Base-by-base conservation (phyloP, 2,329 filamentous ascomycete genomes). In the Diaporthe citriasiana region DNA sequence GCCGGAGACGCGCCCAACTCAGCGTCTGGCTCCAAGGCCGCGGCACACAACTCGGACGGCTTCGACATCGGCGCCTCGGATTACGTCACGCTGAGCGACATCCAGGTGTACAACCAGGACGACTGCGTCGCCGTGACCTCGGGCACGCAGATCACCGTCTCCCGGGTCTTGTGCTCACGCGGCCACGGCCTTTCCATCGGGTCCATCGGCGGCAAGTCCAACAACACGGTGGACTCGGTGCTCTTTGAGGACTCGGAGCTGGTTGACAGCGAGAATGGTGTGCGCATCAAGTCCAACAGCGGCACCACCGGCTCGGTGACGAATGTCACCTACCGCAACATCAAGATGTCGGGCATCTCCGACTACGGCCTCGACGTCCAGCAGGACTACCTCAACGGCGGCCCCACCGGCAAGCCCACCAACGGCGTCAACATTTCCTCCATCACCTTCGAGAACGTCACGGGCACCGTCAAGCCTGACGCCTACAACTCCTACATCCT, bases 111-210 rank as follows among this genome's bases (percentile, higher is more conserved):
- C 79, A 91, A 91, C 83, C 89, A 91, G 81, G 89, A 91, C 74
- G 89, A 91, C 78, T 91, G 89, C 77, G 83, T 91, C 10, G 89
- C 89, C 35, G 79, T 89, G 75, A 91, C 90, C 82, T 89, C 87
- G 3, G 87, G 86, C 1, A 84, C 81, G 38, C 81, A 86, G 77
- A 87, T 88, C 75, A 84, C 82, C 68, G 87, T 88, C 79, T 84
- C 80, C 30, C 82, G 80, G 55, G 82, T 85, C 10, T 79, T 81
- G 77, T 88, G 87, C 82, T 84, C 80, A 33, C 84, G 84, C 47
- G 84, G 85, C 3, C 85, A 86, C 74, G 84, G 84, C 45, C 79
- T 86, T 12, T 85, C 83, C 19, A 86, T 84, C 59, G 84, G 84
- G 38, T 84, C 82, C 17, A 83, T 86, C 12, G 88, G 84, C 50